Evolutionary conservation across 192 early-diverging fungal species (phyloP).

Genomic region (Martensiomyces pterosporus): DNA sequence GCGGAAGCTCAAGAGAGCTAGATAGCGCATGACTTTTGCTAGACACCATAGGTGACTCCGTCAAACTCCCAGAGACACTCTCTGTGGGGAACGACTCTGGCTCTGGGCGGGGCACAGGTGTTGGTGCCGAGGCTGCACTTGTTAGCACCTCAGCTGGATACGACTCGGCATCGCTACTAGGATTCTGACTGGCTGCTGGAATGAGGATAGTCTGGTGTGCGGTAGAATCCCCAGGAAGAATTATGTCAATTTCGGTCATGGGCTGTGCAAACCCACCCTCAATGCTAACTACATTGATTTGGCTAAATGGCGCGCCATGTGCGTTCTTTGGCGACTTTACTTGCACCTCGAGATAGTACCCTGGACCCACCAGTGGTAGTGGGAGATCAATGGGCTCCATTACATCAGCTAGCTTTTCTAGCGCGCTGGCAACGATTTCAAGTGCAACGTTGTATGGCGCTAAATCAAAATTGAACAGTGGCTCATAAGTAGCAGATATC

Average conservation of each 20-base stretch:
- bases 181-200: constrained; percentile 8
- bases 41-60: too few relatives aligned
- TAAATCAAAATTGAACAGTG: constrained; percentile 46
- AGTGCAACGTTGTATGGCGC: constrained; percentile 47
- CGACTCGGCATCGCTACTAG: not conserved
- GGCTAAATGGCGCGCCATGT: constrained; percentile 7
- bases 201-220: constrained; percentile 41
- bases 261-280: constrained; percentile 43
- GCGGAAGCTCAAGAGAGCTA: too few relatives aligned
- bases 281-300: constrained; percentile 34
- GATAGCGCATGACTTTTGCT: too few relatives aligned
- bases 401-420: constrained; percentile 43
- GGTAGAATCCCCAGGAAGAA: constrained; percentile 39
- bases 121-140: constrained; percentile 1
- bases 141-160: not conserved
- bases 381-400: constrained; percentile 47
- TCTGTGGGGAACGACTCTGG: too few relatives aligned
- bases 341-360: constrained; percentile 45
- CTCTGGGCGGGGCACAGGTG: too few relatives aligned
- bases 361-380: constrained; percentile 41
- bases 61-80: too few relatives aligned
- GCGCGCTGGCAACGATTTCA: constrained; percentile 44
- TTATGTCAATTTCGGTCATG: constrained; percentile 45
- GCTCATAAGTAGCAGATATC: too few relatives aligned
- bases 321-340: constrained; percentile 43